Evolutionary conservation across 495 filamentous ascomycete genomes (phyloP).

Genomic region (Lasiosphaeria hispida): DNA sequence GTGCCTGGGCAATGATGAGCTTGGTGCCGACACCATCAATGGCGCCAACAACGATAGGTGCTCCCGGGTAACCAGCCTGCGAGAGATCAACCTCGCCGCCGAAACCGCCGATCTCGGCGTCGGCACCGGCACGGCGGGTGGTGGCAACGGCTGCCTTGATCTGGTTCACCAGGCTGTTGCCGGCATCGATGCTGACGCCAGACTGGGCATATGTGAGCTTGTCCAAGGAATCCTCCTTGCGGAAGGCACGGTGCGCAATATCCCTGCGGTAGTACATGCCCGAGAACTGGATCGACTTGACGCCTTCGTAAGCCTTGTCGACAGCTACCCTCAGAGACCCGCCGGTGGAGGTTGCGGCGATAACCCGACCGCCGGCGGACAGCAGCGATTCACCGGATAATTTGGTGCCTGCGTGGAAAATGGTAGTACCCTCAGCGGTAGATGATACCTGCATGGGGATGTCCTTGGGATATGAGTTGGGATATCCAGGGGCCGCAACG

Average conservation of each 20-base stretch:
- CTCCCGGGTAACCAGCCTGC: conserved; percentile 67
- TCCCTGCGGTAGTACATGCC: conserved; percentile 92
- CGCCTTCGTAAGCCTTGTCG: conserved; percentile 75
- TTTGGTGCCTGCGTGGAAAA: conserved; percentile 93
- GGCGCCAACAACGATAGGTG: conserved; percentile 79
- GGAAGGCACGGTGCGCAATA: conserved; percentile 74
- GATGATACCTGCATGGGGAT: conserved; percentile 61
- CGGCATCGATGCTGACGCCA: conserved; percentile 88
- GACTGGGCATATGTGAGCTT: conserved; percentile 89
- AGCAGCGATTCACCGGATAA: conserved; percentile 58
- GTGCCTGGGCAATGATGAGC: conserved; percentile 86
- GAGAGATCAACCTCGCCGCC: conserved; percentile 84
- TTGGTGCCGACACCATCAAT: conserved; percentile 98
- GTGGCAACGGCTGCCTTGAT: conserved; percentile 82
- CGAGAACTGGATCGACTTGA: conserved; percentile 77
- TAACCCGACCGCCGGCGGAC: conserved; percentile 85
- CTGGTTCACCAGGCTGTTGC: conserved; percentile 82
- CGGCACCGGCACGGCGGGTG: conserved; percentile 78
- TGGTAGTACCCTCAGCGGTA: conserved; percentile 52
- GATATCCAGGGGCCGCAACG: conserved; percentile 92
- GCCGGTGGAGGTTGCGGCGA: conserved; percentile 80
- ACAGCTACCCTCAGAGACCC: conserved; percentile 75
- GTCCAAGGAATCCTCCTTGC: conserved; percentile 37
- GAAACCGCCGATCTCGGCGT: conserved; percentile 91
- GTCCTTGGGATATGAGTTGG: conserved; percentile 81